phyloP scores from a whole-genome alignment of 164 flowering plant species.

The Malania oleifera region DNA sequence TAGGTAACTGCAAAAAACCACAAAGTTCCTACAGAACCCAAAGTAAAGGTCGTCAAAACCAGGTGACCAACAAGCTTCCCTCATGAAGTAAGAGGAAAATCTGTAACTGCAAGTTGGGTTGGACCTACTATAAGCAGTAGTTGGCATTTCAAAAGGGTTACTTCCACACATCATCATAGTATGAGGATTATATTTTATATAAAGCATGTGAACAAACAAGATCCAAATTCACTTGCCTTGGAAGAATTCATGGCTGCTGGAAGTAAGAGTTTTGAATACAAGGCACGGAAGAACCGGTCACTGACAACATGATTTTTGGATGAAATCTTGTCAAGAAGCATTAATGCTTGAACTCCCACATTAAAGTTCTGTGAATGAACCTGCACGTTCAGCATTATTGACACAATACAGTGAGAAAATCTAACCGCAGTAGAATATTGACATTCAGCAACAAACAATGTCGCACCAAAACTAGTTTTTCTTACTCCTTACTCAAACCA shows the following conservation, averaged over 20 bases:
- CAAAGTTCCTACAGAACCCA: no score
- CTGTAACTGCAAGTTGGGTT: neutral
- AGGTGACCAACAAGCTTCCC: no score
- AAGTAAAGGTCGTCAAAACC: no score
- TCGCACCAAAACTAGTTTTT: no score
- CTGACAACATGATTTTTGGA: constrained; percentile 89
- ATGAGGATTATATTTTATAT: no score
- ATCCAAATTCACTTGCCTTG: constrained; percentile 44
- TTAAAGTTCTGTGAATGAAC: constrained; percentile 94
- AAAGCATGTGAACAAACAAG: neutral
- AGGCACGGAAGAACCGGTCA: constrained; percentile 90
- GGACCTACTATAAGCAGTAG: no score
- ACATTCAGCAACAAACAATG: neutral
- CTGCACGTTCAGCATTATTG: constrained; percentile 36
- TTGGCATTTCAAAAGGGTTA: neutral
- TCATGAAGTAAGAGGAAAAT: no score
- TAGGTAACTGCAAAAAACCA: no score
- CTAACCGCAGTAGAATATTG: neutral
- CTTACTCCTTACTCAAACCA: neutral
- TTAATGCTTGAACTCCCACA: constrained; percentile 88
- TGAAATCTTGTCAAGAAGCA: constrained; percentile 91
- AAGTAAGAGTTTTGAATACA: constrained; percentile 80
- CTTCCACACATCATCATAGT: neutral
- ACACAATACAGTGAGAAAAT: neutral
- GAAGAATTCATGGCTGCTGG: constrained; percentile 92